Base-by-base conservation (phyloP, 768 basidiomycete species). In the Pisolithus sp. region DNA sequence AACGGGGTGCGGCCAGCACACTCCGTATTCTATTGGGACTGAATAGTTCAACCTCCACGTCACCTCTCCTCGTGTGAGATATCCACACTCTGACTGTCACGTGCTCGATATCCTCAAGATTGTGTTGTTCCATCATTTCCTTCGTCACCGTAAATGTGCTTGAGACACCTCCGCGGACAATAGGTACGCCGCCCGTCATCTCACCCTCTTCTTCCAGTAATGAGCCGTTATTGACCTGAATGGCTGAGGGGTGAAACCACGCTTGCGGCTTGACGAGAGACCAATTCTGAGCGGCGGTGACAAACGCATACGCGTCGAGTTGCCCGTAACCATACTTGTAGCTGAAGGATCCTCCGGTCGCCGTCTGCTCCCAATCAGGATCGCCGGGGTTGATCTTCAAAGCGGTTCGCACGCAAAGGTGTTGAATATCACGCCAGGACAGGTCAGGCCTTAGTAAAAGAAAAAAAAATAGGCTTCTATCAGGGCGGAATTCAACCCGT, bases 251-350 rank as follows among this genome's bases (percentile, higher is more conserved):
- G 52, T 85, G 77, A 51, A 90, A 77, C 91, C 93, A 97, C 0
- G 90, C 80, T 71, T 98, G 95, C 0, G 95, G 93, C 64, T 95
- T 97, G 61, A 96, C 93, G 18, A 85, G 74, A 46, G 84, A 66
- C 94, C 94, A 98, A 2, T 73, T 64, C 65, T 85, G 77, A 2
- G 94, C 92, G 1, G 84, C 84, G 50, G 78, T 85, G 61, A 98
- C 85, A 58, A 89, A 91, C 39, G 70, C 75, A 50, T 84, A 89
- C 3, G 84, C 94, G 66, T 96, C 87, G 53, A 98, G 75, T 34
- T 79, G 82, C 21, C 96, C 96, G 62, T 85, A 99, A 2, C 96
- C 96, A 60, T 96, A 99, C 68, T 98, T 98, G 76, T 99, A 97
- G 61, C 82, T 84, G 66, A 76, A 89, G 21, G 61, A 70, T 41